Evolutionary conservation across 2,329 filamentous ascomycete species (phyloP).

Genomic region (Aspergillus persii): DNA sequence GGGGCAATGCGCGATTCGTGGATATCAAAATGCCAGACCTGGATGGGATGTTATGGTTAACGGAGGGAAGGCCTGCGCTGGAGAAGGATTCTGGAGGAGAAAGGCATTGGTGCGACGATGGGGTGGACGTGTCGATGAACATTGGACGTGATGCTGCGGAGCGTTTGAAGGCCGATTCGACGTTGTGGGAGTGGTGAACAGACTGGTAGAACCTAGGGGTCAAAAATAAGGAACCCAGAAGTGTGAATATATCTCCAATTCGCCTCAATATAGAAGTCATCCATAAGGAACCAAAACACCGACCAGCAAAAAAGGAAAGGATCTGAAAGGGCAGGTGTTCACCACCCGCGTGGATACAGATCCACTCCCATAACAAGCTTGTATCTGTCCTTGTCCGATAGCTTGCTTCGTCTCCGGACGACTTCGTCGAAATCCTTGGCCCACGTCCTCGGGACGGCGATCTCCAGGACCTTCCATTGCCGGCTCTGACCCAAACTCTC

Average conservation of each 20-base stretch:
- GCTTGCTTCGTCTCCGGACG: neutral
- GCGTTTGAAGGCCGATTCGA: neutral
- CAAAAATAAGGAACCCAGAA: no score
- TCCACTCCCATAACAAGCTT: constrained; percentile 5
- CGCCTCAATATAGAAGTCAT: neutral
- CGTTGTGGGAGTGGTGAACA: neutral
- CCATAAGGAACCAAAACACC: neutral
- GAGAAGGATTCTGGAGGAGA: neutral
- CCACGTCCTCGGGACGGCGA: constrained; percentile 3
- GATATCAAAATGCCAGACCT: neutral
- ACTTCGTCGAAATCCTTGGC: neutral
- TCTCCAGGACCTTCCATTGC: constrained; percentile 6
- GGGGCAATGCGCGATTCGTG: neutral
- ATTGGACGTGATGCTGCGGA: neutral
- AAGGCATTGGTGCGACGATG: neutral
- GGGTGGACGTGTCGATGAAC: neutral
- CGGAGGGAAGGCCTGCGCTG: neutral
- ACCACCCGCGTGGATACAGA: constrained; percentile 7
- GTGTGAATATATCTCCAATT: no score
- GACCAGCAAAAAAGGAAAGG: neutral
- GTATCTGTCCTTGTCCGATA: neutral
- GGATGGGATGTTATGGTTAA: constrained; percentile 2
- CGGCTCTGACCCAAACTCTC: constrained; percentile 3
- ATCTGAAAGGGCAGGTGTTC: neutral
- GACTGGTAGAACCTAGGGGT: no score